phyloP scores from a whole-genome alignment of 768 basidiomycete species.

The Trametes cubensis region DNA sequence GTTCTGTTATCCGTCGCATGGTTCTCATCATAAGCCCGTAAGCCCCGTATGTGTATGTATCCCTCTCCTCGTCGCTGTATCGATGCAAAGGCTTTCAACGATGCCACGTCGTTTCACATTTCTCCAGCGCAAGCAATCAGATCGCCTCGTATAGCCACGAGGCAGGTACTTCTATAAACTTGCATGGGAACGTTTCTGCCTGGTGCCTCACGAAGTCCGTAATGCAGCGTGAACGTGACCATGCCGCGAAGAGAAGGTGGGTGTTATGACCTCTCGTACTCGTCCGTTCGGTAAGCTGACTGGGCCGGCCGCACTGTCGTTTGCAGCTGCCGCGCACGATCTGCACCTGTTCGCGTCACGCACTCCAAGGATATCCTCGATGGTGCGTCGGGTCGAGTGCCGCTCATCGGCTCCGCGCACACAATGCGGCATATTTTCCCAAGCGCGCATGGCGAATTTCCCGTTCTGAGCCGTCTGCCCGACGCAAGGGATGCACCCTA shows the following conservation, averaged over 20 bases:
- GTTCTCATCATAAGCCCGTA: constrained; percentile 10
- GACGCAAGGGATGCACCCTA: background rate
- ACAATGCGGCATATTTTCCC: background rate
- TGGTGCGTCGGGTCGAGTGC: background rate
- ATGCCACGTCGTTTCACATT: background rate
- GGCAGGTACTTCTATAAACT: constrained; percentile 2
- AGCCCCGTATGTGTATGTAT: constrained; percentile 26
- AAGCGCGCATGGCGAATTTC: background rate
- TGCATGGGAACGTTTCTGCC: background rate
- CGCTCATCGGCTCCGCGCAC: background rate
- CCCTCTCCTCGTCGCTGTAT: constrained; percentile 15
- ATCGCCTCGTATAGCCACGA: background rate
- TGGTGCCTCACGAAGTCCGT: background rate
- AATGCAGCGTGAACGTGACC: constrained; percentile 3
- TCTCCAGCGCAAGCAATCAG: background rate
- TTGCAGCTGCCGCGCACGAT: background rate
- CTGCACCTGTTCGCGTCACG: background rate
- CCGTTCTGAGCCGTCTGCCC: background rate
- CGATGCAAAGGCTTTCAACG: constrained; percentile 8
- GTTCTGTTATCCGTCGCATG: constrained; percentile 16
- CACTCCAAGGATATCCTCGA: background rate
- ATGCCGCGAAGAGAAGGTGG: constrained; percentile 5
- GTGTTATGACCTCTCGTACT: constrained; percentile 7
- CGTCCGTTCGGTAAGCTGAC: background rate
- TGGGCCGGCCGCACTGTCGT: too few species aligned